phyloP scores from a whole-genome alignment of 495 filamentous ascomycete genomes.

The Neurospora sp. region DNA sequence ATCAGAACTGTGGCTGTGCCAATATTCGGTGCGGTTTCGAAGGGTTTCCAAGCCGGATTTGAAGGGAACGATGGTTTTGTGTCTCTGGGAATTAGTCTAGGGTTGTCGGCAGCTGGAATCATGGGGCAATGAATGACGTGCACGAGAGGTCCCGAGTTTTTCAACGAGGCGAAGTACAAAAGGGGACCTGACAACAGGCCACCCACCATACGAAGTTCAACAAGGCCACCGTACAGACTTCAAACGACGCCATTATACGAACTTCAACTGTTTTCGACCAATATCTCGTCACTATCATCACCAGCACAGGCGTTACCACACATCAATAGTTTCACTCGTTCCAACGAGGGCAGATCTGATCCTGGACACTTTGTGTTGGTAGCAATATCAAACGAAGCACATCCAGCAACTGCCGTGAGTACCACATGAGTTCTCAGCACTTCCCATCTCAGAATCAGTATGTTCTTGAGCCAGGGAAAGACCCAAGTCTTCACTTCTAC shows the following conservation, averaged over 20 bases:
- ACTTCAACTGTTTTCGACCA: neutral
- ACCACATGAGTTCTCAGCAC: neutral
- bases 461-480: neutral
- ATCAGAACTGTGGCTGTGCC: neutral
- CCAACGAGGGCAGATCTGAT: neutral
- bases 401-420: neutral
- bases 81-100: neutral
- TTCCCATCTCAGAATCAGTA: neutral
- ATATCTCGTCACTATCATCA: neutral
- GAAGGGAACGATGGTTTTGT: neutral
- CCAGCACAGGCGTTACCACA: neutral
- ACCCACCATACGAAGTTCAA: neutral
- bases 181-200: neutral
- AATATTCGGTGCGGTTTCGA: neutral
- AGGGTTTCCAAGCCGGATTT: neutral
- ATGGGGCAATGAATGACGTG: neutral
- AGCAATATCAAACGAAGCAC: neutral
- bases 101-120: neutral
- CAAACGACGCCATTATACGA: neutral
- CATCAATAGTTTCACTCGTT: neutral
- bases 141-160: neutral
- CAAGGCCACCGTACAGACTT: neutral
- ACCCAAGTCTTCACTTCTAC: neutral
- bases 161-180: neutral
- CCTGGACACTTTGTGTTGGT: neutral